Evolutionary conservation across 148 eudicot genomes (phyloP).

Genomic region (Cornus kousa): DNA sequence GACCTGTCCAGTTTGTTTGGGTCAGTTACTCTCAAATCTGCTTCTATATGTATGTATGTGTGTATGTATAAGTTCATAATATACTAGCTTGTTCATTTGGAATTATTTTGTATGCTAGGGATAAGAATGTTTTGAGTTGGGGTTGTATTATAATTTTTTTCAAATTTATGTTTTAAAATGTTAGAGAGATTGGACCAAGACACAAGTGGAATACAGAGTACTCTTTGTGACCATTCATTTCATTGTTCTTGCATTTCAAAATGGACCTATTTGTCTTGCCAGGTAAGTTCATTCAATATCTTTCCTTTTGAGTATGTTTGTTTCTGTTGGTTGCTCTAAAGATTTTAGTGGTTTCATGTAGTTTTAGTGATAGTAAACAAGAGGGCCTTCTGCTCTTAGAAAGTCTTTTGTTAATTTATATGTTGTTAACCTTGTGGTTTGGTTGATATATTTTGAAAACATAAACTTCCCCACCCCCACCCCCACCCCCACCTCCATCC

Average conservation of each 20-base stretch:
- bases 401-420: background rate
- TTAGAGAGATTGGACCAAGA: slow-evolving; percentile 95
- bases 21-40: slow-evolving; percentile 34
- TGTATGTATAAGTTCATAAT: background rate
- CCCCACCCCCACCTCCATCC: too few relatives aligned
- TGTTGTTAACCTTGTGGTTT: background rate
- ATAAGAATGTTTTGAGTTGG: slow-evolving; percentile 1
- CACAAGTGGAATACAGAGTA: slow-evolving; percentile 84
- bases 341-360: background rate
- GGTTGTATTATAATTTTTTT: slow-evolving; percentile 17
- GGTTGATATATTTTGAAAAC: background rate
- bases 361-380: background rate
- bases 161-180: slow-evolving; percentile 10
- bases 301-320: background rate
- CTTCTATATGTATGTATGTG: background rate
- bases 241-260: slow-evolving; percentile 82
- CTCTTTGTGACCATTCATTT: slow-evolving; percentile 85
- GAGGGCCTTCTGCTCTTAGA: background rate
- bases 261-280: slow-evolving; percentile 93
- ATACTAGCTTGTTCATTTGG: background rate
- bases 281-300: slow-evolving; percentile 38
- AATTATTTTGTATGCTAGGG: background rate
- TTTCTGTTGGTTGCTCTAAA: background rate
- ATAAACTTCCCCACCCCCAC: too few relatives aligned
- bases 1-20: slow-evolving; percentile 93